Base-by-base conservation (phyloP, 805 yeast species). In the Candida sakaeoensis region DNA sequence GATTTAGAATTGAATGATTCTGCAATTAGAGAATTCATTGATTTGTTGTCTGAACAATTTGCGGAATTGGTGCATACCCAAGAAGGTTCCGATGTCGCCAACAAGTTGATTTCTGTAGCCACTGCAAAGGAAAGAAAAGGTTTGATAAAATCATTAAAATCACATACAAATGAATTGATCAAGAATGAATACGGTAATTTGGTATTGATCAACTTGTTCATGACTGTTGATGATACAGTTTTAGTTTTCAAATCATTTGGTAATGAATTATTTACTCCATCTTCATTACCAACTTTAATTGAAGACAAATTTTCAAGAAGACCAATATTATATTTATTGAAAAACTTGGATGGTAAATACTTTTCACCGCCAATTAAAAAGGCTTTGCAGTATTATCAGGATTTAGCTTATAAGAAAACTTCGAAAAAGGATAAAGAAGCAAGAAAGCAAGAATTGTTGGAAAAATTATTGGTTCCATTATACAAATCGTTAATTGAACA, bases 21-120 rank as follows among this genome's bases (percentile, higher is more conserved):
- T 30, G 91, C 87, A 60, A 76, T 81, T 42, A 74, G 84, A 50
- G 95, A 86, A 40, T 81, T 91, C 54, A 78, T 89, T 50, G 96
- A 89, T 45, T 66, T 88, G 32, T 68, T 91, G 46, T 76, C 80
- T 39, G 97, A 90, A 55, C 96, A 89, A 59, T 74, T 88, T 59
- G 95, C 96, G 14, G 97, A 91, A 65, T 74, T 91, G 59, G 96
- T 90, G 23, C 99, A 91, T 60, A 91, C 99, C 0, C 82, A 82
- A 40, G 97, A 90, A 60, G 99, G 99, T 50, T 70, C 91, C 36
- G 95, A 87, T 52, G 97, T 89, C 43, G 96, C 96, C 1, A 80
- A 85, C 52, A 75, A 80, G 22, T 71, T 86, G 46, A 73, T 91
- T 44, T 86, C 96, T 1, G 72, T 74, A 41, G 91, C 96, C 24